Evolutionary conservation across 176 grass and related monocot species (phyloP), one percentile per base, ranked within the genome.

Genomic region (Triticum timopheevii): DNA sequence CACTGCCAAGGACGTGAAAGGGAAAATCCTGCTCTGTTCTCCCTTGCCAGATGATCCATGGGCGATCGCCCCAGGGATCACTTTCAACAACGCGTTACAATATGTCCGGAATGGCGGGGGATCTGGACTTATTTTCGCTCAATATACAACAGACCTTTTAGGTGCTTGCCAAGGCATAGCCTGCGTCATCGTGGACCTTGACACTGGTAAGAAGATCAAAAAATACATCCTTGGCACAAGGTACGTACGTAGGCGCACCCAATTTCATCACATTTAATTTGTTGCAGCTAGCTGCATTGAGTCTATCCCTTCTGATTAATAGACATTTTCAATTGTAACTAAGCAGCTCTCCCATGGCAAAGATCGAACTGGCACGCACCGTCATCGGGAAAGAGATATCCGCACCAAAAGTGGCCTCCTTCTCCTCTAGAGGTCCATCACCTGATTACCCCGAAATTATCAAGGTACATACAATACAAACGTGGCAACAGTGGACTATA

Each of bases 401-500:
- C 0, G 69, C 78, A 0, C 69, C 79, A 3, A 87, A 87, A 64
- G 85, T 87, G 27, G 78, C 35, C 9, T 13, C 56, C 5, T 87
- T 87, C 67, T 87, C 85, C 66, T 64, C 77, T 4, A 87, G 85
- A 87, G 85, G 85, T 28, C 77, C 85, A 64, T 87, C 78, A 4
- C 2, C 12, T 11, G 40, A 82, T 11, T 87, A 87, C 40, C 35
- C 78, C 28, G 78, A 50, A 3, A 8, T 87, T 19, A 65, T 87
- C 69, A 87, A 87, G 85, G 78, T 87, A 63, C 47, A 49, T 49
- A 49, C 50, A 17, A 19, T 54, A 54, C 16, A 54, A 54, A 54
- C 5, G 50, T 54, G 16, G 4, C 50, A 54, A 54, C 3, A 54
- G 16, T n/a, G 20, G 19, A n/a, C 31, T 39, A 33, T 39, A 33